These are phyloP conservation scores for Rhinocladiella similis DNA, from an alignment of 2,329 filamentous ascomycete species.

Conservation along the genomic window DNA sequence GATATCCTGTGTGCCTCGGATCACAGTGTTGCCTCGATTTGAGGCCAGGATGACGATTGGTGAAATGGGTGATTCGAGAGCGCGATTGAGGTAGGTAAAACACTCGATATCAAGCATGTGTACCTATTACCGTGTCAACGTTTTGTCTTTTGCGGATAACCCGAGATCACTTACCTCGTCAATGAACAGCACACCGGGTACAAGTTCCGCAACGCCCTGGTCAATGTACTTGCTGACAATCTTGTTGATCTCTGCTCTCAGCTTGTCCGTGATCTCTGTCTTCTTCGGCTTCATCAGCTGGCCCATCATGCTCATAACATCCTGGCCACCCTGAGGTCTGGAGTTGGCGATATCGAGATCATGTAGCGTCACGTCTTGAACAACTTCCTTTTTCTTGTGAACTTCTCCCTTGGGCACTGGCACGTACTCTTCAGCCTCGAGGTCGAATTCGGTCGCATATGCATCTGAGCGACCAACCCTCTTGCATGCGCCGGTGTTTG, in stretches of 20 bases:
- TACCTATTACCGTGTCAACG: slow-evolving; percentile 58
- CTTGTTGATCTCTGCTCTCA: slow-evolving; percentile 96
- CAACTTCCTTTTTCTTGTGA: slow-evolving; percentile 99
- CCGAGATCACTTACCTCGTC: slow-evolving; percentile 70
- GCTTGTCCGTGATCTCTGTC: slow-evolving; percentile 98
- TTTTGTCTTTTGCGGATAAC: slow-evolving; percentile 10
- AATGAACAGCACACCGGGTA: slow-evolving; percentile 98
- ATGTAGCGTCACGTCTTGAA: slow-evolving; percentile 96
- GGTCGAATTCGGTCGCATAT: slow-evolving; percentile 96
- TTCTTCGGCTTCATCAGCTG: slow-evolving; percentile 99
- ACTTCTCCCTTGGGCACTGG: slow-evolving; percentile 98
- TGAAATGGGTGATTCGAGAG: slow-evolving; percentile 91
- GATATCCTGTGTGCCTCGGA: slow-evolving; percentile 78
- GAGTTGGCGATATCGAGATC: slow-evolving; percentile 96
- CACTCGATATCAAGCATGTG: slow-evolving; percentile 99
- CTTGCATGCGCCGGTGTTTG: slow-evolving; percentile 97
- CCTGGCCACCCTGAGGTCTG: slow-evolving; percentile 91
- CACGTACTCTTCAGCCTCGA: slow-evolving; percentile 98
- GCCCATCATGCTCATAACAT: slow-evolving; percentile 99
- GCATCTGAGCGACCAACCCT: slow-evolving; percentile 93
- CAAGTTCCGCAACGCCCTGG: slow-evolving; percentile 93
- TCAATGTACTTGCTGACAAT: slow-evolving; percentile 99
- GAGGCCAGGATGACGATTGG: slow-evolving; percentile 97
- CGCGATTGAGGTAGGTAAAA: slow-evolving; percentile 98
- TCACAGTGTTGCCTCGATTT: slow-evolving; percentile 90